Base-by-base conservation (phyloP, 768 basidiomycete genomes). In the Clitopilus passeckerianus region DNA sequence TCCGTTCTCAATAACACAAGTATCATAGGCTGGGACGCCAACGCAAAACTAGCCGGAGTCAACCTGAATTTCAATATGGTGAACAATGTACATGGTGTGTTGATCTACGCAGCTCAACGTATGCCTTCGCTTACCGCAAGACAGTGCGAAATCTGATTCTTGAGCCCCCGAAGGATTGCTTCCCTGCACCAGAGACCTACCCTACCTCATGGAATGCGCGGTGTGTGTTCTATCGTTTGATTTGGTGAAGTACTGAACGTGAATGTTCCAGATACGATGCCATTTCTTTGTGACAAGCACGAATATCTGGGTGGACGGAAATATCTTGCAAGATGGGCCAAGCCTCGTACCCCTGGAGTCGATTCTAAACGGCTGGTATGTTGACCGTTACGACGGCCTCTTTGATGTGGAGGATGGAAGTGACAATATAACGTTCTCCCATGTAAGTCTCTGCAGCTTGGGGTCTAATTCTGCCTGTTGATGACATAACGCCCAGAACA, bases 341-440 rank as follows among this genome's bases (percentile, higher is more conserved):
- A 57, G 23, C 6, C 34, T 44, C 16, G 56, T 57, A 16, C 20
- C 56, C 8, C 35, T 44, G 1, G 56, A 57, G 12, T 24, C 35
- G 5, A 41, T 41, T n/a, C 22, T 41, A 14, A 44, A 23, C 22
- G 56, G 56, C n/a, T 24, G n/a, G 34, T 53, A 59, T 58, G 61
- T 65, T 16, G 64, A 65, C 53, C 56, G 64, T 22, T 65, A 62
- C 33, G 64, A 65, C 41, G 64, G 64, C 15, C 52, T 65, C 6
- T 65, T 65, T 30, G 64, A 65, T 34, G 60, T 58, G 30, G 64
- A 63, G 56, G 64, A 65, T 37, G 64, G 60, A 7, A 57, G 59
- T 24, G 64, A 65, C 58, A 65, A 65, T 37, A 57, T 65, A 15
- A 65, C 64, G 3, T 65, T 65, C 46, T 65, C 64, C 18, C 64